Percentiles rank a stretch among this genome's conserved stretches.
Conservation (phyloP, 2,329 filamentous ascomycete genomes). For the Grosmannia serpens region DNA sequence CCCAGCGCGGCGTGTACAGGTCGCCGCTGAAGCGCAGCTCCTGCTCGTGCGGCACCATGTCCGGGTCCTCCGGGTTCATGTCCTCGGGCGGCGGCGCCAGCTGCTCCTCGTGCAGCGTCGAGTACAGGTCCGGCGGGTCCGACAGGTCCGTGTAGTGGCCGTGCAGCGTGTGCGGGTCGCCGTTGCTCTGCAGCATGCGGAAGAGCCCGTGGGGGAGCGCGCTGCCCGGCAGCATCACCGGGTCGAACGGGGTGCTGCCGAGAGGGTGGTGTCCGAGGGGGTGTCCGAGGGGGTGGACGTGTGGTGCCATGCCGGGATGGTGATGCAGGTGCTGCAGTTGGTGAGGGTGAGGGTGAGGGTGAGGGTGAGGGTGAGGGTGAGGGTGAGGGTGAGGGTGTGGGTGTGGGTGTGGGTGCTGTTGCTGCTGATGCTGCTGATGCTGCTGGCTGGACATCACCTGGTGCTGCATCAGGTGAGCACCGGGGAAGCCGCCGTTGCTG, state of each 20-base stretch:
- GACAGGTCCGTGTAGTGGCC: conserved; percentile 63
- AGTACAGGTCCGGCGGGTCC: conserved; percentile 66
- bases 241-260: conserved; percentile 37
- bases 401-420: too few species aligned
- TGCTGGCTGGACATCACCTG: conserved; percentile 4
- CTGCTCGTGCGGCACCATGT: conserved; percentile 67
- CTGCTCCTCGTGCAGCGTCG: conserved; percentile 62
- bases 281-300: not conserved
- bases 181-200: conserved; percentile 64
- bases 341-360: conserved; percentile 1
- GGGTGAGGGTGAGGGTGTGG: conserved; percentile 3
- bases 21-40: conserved; percentile 70
- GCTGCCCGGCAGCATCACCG: conserved; percentile 39
- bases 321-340: not conserved
- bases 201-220: conserved; percentile 58
- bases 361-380: too few species aligned
- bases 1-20: conserved; percentile 73
- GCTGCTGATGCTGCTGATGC: not conserved
- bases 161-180: conserved; percentile 54
- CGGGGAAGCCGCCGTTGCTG: conserved; percentile 2
- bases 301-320: not conserved
- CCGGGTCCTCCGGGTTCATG: conserved; percentile 68
- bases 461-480: not conserved
- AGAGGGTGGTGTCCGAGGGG: not conserved
- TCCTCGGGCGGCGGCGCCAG: conserved; percentile 65